Conservation (phyloP, 2,329 filamentous ascomycete species). For the Scedosporium dehoogii region DNA sequence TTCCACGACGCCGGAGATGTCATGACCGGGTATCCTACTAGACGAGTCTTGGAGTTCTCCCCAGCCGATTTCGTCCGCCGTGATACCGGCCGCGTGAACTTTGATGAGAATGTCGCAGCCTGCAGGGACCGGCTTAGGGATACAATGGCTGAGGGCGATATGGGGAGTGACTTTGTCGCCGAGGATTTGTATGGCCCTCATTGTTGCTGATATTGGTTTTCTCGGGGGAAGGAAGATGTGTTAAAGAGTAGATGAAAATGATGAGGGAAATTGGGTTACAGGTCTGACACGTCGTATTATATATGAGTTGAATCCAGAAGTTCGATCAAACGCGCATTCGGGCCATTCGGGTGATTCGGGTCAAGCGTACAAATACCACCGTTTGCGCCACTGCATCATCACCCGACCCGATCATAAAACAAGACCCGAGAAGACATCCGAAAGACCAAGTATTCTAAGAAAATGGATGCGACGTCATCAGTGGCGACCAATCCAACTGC, state of each 20-base stretch:
- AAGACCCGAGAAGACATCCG: no score
- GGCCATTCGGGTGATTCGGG: background rate
- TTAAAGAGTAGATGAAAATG: background rate
- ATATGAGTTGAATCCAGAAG: background rate
- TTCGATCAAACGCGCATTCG: no score
- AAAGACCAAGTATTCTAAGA: no score
- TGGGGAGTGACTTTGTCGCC: slow-evolving; percentile 14
- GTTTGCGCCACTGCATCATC: no score
- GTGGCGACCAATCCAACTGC: no score
- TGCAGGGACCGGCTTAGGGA: slow-evolving; percentile 12
- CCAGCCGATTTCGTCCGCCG: slow-evolving; percentile 24
- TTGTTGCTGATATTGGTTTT: slow-evolving; percentile 9
- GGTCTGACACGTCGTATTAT: background rate
- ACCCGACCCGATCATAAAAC: no score
- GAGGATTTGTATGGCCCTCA: slow-evolving; percentile 23
- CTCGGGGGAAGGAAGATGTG: no score
- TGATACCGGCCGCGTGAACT: slow-evolving; percentile 23
- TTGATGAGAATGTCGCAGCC: slow-evolving; percentile 17
- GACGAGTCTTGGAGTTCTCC: slow-evolving; percentile 19
- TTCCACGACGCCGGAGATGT: slow-evolving; percentile 22
- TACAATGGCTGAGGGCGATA: slow-evolving; percentile 9
- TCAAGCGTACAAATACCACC: background rate
- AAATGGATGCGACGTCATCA: no score
- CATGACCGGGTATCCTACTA: slow-evolving; percentile 22
- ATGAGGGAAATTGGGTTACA: background rate